Base-by-base conservation (phyloP, 495 filamentous ascomycete genomes). In the Podospora anserina region DNA sequence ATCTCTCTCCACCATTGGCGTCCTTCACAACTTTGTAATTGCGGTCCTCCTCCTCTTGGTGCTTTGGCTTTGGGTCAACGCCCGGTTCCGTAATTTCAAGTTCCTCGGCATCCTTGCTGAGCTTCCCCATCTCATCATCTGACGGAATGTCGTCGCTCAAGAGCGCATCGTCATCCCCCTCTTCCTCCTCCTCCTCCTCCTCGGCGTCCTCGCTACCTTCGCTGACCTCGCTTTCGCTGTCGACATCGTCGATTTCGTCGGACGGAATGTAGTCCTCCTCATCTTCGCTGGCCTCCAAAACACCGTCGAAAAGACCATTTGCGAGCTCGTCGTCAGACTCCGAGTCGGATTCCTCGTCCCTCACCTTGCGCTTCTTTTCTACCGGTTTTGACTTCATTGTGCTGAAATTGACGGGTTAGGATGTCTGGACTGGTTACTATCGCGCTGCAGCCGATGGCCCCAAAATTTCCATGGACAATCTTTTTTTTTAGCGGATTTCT, bases 11-110 rank as follows among this genome's bases (percentile, higher is more conserved):
- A 13, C 83, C 84, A 74, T 86, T 86, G 63, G 84, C 85, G 61
- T 87, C 84, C 69, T 74, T 84, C 49, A 83, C 82, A 56, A 90
- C 76, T 61, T 79, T 85, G 71, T 87, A 89, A 67, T 89, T 88
- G 63, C 81, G 78, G 11, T 83, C 82, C 56, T 82, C 79, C 18
- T 75, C 74, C 39, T 76, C 74, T 67, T 70, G 73, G 68, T 72
- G 69, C 59, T 64, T 72, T 26, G 15, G 61, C 61, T 73, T 74
- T 30, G 70, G 72, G n/a, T 79, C 78, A n/a, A 79, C 79, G 2
- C 75, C 78, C 6, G 75, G 76, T 18, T 74, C 71, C 0, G 68
- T 70, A 67, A 76, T 78, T 69, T 79, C 73, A 56, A 71, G 70
- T 67, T 73, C 66, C 62, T 67, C 62, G 23, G 64, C 64, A 56